Conservation (phyloP, 2,329 filamentous ascomycete genomes). For the Claviceps spartinae region DNA sequence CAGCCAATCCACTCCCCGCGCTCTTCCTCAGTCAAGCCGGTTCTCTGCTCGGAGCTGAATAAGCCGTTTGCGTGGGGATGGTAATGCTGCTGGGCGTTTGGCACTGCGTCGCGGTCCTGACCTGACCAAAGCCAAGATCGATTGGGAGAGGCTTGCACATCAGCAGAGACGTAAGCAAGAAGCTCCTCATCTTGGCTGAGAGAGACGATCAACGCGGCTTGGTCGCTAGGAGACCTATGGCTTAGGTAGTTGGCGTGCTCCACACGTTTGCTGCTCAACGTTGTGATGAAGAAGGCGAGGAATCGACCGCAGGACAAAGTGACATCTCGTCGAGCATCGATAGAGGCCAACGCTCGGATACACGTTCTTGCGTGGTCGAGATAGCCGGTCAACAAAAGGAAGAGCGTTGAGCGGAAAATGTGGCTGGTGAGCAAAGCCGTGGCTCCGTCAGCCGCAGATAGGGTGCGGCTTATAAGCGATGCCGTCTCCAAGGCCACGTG, state of each 20-base stretch:
- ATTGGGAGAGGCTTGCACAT: conserved; percentile 68
- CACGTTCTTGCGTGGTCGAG: conserved; percentile 61
- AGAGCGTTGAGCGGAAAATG: conserved; percentile 73
- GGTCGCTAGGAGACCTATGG: conserved; percentile 18
- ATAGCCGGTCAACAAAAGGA: conserved; percentile 63
- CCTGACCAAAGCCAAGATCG: conserved; percentile 74
- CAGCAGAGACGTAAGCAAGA: conserved; percentile 71
- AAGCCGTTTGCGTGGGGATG: conserved; percentile 22
- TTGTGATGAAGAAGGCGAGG: conserved; percentile 65
- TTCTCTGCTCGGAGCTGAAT: conserved; percentile 33
- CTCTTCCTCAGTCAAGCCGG: conserved; percentile 42
- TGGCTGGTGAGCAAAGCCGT: conserved; percentile 69
- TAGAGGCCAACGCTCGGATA: conserved; percentile 54
- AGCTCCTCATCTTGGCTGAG: conserved; percentile 65
- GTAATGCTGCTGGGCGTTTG: conserved; percentile 8
- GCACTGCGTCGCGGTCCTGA: conserved; percentile 33
- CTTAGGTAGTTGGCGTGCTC: conserved; percentile 30
- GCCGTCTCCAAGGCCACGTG: conserved; percentile 66
- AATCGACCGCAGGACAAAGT: conserved; percentile 71
- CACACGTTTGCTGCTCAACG: conserved; percentile 42
- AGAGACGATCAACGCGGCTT: conserved; percentile 18
- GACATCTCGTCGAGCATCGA: conserved; percentile 58
- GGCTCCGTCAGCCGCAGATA: conserved; percentile 50
- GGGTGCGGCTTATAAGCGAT: conserved; percentile 54
- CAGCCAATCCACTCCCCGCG: conserved; percentile 66